Percentiles rank a stretch among this genome's conserved stretches.
These are phyloP conservation scores for Cerioporus squamosus DNA, from an alignment of 1,284 basidiomycete genomes.

Conservation along the genomic window DNA sequence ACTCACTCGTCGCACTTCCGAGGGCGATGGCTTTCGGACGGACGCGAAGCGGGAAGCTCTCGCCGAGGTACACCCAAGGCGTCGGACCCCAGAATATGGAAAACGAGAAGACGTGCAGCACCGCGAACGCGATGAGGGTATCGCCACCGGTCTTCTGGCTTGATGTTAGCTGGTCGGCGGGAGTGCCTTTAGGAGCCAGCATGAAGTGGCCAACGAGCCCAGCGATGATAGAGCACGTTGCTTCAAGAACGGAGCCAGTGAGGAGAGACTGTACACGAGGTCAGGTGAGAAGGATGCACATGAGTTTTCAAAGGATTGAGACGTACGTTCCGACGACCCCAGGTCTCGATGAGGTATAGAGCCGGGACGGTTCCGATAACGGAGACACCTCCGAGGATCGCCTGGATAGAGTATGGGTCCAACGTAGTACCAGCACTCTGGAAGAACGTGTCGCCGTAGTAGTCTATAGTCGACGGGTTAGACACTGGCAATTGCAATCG, in stretches of 20 bases:
- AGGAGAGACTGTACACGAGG: slow-evolving; percentile 55
- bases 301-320: not conserved
- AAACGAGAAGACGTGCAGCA: slow-evolving; percentile 77
- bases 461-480: slow-evolving; percentile 48
- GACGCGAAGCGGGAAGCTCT: slow-evolving; percentile 75
- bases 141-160: slow-evolving; percentile 64
- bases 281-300: not conserved
- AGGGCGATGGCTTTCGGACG: slow-evolving; percentile 77
- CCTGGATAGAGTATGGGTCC: slow-evolving; percentile 74
- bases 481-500: not conserved
- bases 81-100: slow-evolving; percentile 77
- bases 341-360: slow-evolving; percentile 65
- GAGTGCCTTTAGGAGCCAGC: slow-evolving; percentile 58
- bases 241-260: slow-evolving; percentile 68
- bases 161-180: slow-evolving; percentile 47
- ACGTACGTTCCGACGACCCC: slow-evolving; percentile 63
- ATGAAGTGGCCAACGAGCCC: slow-evolving; percentile 75
- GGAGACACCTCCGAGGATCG: slow-evolving; percentile 71
- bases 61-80: slow-evolving; percentile 60
- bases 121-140: slow-evolving; percentile 74
- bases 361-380: slow-evolving; percentile 70
- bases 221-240: slow-evolving; percentile 66
- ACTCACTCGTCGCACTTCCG: slow-evolving; percentile 60
- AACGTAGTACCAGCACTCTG: slow-evolving; percentile 74
- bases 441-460: slow-evolving; percentile 86